Conservation (phyloP, 305 asterid genomes). For the Withania somnifera region DNA sequence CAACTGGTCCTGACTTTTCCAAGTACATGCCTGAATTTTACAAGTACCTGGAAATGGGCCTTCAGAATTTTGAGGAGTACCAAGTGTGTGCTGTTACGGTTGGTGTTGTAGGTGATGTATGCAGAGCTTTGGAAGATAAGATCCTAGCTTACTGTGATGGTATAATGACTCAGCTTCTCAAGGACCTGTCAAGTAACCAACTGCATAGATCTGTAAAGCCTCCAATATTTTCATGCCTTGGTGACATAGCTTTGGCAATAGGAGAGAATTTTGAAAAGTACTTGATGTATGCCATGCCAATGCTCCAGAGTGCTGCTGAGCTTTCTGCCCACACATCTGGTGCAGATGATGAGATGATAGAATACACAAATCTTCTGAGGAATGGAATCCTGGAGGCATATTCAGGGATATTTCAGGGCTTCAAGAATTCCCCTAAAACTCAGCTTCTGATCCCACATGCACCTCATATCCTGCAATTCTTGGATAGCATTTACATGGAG, state of each 20-base stretch:
- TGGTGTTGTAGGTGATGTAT: slow-evolving; percentile 86
- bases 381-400: slow-evolving; percentile 89
- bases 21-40: slow-evolving; percentile 87
- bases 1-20: slow-evolving; percentile 59
- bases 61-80: slow-evolving; percentile 95
- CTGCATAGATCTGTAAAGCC: slow-evolving; percentile 91
- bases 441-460: slow-evolving; percentile 73
- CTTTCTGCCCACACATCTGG: slow-evolving; percentile 60
- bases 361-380: slow-evolving; percentile 66
- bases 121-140: slow-evolving; percentile 86
- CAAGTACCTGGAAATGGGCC: slow-evolving; percentile 91
- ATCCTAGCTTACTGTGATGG: slow-evolving; percentile 80
- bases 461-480: slow-evolving; percentile 77
- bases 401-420: slow-evolving; percentile 89
- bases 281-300: slow-evolving; percentile 82
- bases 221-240: slow-evolving; percentile 90
- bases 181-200: slow-evolving; percentile 79
- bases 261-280: slow-evolving; percentile 84
- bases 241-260: slow-evolving; percentile 83
- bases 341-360: slow-evolving; percentile 76
- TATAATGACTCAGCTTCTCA: slow-evolving; percentile 79
- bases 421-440: slow-evolving; percentile 82
- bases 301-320: slow-evolving; percentile 96
- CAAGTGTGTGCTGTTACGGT: slow-evolving; percentile 93
- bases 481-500: slow-evolving; percentile 82